Conservation (phyloP, 2,329 filamentous ascomycete genomes). For the Xylariomycetidae sp. region DNA sequence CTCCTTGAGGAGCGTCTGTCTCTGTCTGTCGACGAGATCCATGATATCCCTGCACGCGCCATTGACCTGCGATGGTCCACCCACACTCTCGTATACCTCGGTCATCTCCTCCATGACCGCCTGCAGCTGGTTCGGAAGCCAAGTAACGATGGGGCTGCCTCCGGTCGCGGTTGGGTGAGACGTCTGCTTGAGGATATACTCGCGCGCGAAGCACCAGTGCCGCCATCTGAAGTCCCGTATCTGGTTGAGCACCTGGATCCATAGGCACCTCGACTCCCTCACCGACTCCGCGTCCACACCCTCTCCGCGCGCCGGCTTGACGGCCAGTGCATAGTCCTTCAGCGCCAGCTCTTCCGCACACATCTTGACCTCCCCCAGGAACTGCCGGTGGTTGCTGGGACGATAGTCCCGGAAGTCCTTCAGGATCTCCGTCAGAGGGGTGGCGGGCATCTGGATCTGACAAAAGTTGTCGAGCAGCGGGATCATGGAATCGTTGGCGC, state of each 20-base stretch:
- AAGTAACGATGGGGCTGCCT: conserved; percentile 77
- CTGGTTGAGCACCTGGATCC: conserved; percentile 64
- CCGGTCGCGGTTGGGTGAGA: conserved; percentile 74
- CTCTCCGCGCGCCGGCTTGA: conserved; percentile 18
- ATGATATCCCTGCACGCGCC: conserved; percentile 55
- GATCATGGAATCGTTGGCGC: conserved; percentile 92
- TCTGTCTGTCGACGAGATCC: conserved; percentile 60
- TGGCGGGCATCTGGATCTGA: conserved; percentile 81
- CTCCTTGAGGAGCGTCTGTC: conserved; percentile 64
- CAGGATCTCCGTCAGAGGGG: conserved; percentile 83
- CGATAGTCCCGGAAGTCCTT: conserved; percentile 86
- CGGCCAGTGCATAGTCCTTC: conserved; percentile 52
- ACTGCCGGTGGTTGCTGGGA: conserved; percentile 82
- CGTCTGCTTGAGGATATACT: conserved; percentile 79
- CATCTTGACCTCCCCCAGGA: conserved; percentile 66
- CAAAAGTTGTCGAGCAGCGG: conserved; percentile 85
- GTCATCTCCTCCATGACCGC: conserved; percentile 71
- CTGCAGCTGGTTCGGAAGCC: conserved; percentile 76
- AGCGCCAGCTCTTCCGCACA: conserved; percentile 46
- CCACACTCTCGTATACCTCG: conserved; percentile 46
- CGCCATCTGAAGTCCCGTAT: conserved; percentile 79
- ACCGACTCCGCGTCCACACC: conserved; percentile 37
- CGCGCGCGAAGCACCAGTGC: conserved; percentile 80
- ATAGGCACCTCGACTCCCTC: conserved; percentile 53
- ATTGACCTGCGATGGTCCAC: conserved; percentile 38